These are phyloP conservation scores for Wickerhamiella kazuoi DNA, from an alignment of 805 yeast species.

Conservation along the genomic window DNA sequence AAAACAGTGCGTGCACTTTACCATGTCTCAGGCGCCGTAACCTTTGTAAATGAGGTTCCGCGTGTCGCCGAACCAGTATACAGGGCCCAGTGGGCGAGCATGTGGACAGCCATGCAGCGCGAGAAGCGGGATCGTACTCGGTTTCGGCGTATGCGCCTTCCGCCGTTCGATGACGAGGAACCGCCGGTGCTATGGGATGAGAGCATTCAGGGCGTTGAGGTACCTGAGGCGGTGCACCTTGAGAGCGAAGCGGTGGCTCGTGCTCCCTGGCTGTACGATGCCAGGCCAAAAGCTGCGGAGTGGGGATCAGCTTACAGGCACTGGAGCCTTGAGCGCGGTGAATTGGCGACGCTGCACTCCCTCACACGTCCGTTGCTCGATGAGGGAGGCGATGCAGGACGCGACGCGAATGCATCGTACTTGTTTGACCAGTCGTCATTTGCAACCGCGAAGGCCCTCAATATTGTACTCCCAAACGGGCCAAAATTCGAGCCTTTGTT, in stretches of 20 bases:
- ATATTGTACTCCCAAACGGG: conserved; percentile 82
- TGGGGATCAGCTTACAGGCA: conserved; percentile 54
- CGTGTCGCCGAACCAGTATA: conserved; percentile 84
- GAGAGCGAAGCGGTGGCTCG: neutral
- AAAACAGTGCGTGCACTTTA: conserved; percentile 78
- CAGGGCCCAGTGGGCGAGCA: conserved; percentile 86
- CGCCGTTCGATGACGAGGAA: conserved; percentile 95
- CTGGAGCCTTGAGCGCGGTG: conserved; percentile 48
- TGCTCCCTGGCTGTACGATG: conserved; percentile 57
- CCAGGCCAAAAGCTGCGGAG: conserved; percentile 50
- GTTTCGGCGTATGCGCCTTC: conserved; percentile 82
- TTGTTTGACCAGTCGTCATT: conserved; percentile 66
- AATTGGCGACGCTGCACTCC: conserved; percentile 48
- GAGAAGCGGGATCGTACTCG: conserved; percentile 83
- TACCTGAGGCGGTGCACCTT: conserved; percentile 34
- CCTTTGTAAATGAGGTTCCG: conserved; percentile 85
- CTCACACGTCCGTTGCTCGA: conserved; percentile 55
- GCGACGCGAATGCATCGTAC: conserved; percentile 31
- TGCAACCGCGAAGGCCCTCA: conserved; percentile 79
- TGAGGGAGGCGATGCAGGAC: conserved; percentile 5
- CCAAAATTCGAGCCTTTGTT: conserved; percentile 84
- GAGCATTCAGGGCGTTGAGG: conserved; percentile 53
- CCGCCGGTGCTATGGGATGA: conserved; percentile 79
- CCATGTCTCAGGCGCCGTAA: conserved; percentile 83
- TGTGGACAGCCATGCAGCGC: conserved; percentile 84